Percentiles rank a stretch among this genome's conserved stretches.
These are phyloP conservation scores for Endoconidiophora polonica DNA, from an alignment of 2,329 filamentous ascomycete genomes.

Conservation along the genomic window DNA sequence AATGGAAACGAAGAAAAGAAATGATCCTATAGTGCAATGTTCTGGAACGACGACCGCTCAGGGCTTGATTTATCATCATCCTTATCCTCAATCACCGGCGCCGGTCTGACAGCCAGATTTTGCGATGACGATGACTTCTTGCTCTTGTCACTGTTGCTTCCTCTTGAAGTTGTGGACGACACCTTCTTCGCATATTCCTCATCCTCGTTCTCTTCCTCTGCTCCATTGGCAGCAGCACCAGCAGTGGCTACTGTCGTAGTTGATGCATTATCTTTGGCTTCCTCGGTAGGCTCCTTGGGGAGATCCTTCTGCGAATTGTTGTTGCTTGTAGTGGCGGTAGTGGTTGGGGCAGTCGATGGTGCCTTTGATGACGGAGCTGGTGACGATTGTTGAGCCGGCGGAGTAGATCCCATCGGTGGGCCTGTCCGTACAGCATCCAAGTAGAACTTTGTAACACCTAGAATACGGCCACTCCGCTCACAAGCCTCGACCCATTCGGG, in stretches of 20 bases:
- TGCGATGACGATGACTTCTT: conserved; percentile 31
- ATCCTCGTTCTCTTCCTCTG: conserved; percentile 19
- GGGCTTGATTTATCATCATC: conserved; percentile 3
- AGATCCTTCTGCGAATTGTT: conserved; percentile 17
- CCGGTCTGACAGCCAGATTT: conserved; percentile 20
- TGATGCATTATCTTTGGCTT: conserved; percentile 13
- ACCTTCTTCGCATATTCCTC: conserved; percentile 20
- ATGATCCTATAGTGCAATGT: conserved; percentile 8
- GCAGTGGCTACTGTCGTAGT: background rate
- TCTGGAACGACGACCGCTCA: conserved; percentile 9
- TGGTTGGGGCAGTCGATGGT: conserved; percentile 11
- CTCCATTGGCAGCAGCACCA: background rate
- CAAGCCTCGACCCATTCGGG: conserved; percentile 98
- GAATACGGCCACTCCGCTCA: conserved; percentile 77
- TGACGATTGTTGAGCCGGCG: conserved; percentile 17
- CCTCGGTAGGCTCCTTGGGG: conserved; percentile 12
- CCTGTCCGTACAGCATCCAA: conserved; percentile 54
- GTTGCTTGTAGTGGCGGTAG: conserved; percentile 7
- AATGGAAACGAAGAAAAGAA: background rate
- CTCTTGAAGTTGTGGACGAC: too few species aligned
- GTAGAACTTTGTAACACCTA: conserved; percentile 91
- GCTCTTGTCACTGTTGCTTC: conserved; percentile 16
- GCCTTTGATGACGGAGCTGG: conserved; percentile 14
- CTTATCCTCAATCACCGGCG: conserved; percentile 4
- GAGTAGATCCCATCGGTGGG: conserved; percentile 24